Evolutionary conservation across 2,329 filamentous ascomycete genomes (phyloP), one percentile per base, ranked within the genome.

Genomic region (Diaporthe destruens): DNA sequence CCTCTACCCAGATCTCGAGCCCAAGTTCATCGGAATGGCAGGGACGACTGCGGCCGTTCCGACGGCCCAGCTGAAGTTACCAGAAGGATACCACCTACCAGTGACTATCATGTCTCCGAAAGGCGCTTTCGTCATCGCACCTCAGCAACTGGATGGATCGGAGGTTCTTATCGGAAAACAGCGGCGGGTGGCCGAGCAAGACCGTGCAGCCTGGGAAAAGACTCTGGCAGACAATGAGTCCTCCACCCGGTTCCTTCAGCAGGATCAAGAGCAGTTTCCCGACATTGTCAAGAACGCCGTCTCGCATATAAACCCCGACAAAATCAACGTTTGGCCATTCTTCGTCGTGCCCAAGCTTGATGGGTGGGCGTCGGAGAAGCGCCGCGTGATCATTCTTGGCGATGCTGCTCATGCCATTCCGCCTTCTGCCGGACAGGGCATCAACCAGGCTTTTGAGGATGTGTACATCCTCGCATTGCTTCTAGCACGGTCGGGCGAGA

Each of bases 91-190:
- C 61, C 71, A 79, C 0, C 75, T 86, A 0, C 85, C 86, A 0
- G 82, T 83, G 0, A 85, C 83, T 0, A 81, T 86, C 70, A 83
- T 84, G 79, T 81, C 80, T 34, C 78, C 78, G 5, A 77, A 79
- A 16, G 87, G 87, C 0, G 86, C 84, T 0, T 88, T 89, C 72
- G 80, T 88, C 8, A 83, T 88, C 20, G 86, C 85, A 0, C 86
- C 85, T 0, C 87, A 89, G 72, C 76, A 82, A 20, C 72, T 76
- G 0, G 84, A 88, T 75, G 87, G 86, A 0, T 85, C 84, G 0
- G 86, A 88, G 70, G 78, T 85, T 1, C 77, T 89, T 0, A 82
- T 87, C 18, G 86, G 86, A 1, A 84, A 82, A 59, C 86, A 87
- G 72, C 80, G 80, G 25, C 79, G 78, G 3, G 78, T 83, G 0